These are phyloP conservation scores for Mrakia gelida DNA, from an alignment of 768 basidiomycete genomes.

Conservation along the genomic window DNA sequence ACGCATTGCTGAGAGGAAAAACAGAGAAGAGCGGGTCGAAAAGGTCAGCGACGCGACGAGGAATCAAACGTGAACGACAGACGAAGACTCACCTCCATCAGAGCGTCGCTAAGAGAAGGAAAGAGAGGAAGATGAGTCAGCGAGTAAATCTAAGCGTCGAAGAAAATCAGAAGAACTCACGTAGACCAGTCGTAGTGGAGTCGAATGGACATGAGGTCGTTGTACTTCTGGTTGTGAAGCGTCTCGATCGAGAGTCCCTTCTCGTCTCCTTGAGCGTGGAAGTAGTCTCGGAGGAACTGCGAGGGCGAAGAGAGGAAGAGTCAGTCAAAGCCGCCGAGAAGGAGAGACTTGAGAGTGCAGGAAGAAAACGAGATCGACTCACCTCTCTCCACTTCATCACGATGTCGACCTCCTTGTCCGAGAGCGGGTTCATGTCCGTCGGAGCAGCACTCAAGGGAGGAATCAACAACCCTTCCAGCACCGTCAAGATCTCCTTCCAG, in stretches of 20 bases:
- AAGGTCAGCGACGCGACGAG: neutral
- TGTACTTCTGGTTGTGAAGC: conserved; percentile 90
- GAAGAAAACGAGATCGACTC: conserved; percentile 31
- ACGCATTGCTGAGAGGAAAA: conserved; percentile 77
- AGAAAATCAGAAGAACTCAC: conserved; percentile 37
- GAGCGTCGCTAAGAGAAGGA: conserved; percentile 56
- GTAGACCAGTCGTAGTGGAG: conserved; percentile 96
- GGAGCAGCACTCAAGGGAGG: conserved; percentile 80
- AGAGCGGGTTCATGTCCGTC: conserved; percentile 85
- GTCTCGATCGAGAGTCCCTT: conserved; percentile 72
- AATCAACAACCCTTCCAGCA: conserved; percentile 81
- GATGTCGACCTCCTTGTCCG: conserved; percentile 94
- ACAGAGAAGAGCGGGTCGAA: conserved; percentile 55
- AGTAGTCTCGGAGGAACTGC: conserved; percentile 90
- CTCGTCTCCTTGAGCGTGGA: conserved; percentile 89
- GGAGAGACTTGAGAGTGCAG: neutral
- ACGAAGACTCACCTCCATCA: conserved; percentile 63
- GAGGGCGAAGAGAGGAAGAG: neutral
- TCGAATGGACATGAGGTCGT: conserved; percentile 81
- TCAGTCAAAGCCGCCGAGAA: neutral
- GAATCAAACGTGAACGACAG: neutral
- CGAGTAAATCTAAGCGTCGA: neutral
- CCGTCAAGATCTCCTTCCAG: conserved; percentile 90
- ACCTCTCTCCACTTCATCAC: conserved; percentile 98
- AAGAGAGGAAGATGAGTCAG: neutral